Evolutionary conservation across 73 alveolate species (phyloP), one percentile per base, ranked within the genome.

Genomic region (Paramecium bursaria): DNA sequence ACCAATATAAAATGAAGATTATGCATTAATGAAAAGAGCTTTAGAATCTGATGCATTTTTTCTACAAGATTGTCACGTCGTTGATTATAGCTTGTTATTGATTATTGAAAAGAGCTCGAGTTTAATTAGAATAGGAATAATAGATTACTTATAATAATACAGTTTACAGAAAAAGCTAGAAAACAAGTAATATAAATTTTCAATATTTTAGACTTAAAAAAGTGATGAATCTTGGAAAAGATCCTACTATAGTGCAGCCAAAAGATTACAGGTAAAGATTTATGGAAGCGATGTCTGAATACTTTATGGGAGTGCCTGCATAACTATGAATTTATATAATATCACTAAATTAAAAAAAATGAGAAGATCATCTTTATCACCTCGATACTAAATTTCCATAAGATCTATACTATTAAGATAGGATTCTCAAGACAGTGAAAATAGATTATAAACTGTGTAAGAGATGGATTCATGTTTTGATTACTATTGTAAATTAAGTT

Each of bases 181-280:
- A 77, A 79, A 60, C 3, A 67, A n/a, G 82, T 67, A 67, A 35
- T 48, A 11, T n/a, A 11, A 13, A 0, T 23, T 10, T 10, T 29
- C 7, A 57, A 11, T 57, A 29, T 50, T 11, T 60, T 14, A 17
- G 35, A n/a, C 35, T 75, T 42, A 74, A 86, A 55, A 51, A 14
- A 23, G 33, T 75, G 44, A 44, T 86, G 4, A 48, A 51, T 17
- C 29, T 39, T 2, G 33, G 47, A 13, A 1, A 2, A 3, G 74
- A 31, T 48, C 92, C 89, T 9, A 86, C 88, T 17, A 86, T 86
- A 22, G 51, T 86, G 2, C 48, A 53, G 31, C 88, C 88, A 2
- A 74, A 46, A 4, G 44, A 39, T 54, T 86, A 86, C 48, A 86
- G 61, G 76, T 31, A 52, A 25, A 86, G 88, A 50, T 75, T 75